Evolutionary conservation across 148 eudicot species (phyloP), one percentile per base, ranked within the genome.

Genomic region (Cornus suecica): DNA sequence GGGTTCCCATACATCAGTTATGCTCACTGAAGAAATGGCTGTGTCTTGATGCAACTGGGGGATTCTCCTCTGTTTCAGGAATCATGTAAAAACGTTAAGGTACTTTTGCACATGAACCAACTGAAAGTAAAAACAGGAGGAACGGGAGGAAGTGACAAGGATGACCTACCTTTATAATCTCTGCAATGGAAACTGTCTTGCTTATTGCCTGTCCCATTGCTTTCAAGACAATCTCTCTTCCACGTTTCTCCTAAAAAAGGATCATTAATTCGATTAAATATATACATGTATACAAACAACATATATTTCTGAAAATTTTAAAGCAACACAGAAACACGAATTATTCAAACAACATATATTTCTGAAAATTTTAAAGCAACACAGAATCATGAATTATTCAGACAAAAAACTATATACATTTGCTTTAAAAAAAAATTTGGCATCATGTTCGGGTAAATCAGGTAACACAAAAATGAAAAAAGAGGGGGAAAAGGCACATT

Each of bases 161-260:
- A 24, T 41, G 32, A 3, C 31, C 8, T 66, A 89, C 99, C 97
- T 95, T 95, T 65, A 95, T 81, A 51, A 90, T 92, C 81, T 95
- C 99, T 66, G 97, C 87, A 77, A 95, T 84, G 73, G 90, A 89
- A 64, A 93, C 99, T 52, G 99, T 87, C 86, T 92, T 95, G 88
- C 88, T 92, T 69, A 95, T 92, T 66, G 97, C 99, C 80, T 90
- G 97, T 52, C 99, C 99, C 99, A 95, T 95, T 80, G 94, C 99
- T 79, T 91, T 92, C 78, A 95, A 77, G 72, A 92, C 97, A 78
- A 95, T 91, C 87, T 95, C 97, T 72, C 80, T 88, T 20, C 81
- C 88, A 64, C 51, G 83, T 76, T 82, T 91, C 78, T 95, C 99
- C 99, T 95, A 77, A 61, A 84, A 78, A 70, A 52, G 28, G 28